These are phyloP conservation scores for Neodidymelliopsis sp. DNA, from an alignment of 2,329 filamentous ascomycete species.

Conservation along the genomic window DNA sequence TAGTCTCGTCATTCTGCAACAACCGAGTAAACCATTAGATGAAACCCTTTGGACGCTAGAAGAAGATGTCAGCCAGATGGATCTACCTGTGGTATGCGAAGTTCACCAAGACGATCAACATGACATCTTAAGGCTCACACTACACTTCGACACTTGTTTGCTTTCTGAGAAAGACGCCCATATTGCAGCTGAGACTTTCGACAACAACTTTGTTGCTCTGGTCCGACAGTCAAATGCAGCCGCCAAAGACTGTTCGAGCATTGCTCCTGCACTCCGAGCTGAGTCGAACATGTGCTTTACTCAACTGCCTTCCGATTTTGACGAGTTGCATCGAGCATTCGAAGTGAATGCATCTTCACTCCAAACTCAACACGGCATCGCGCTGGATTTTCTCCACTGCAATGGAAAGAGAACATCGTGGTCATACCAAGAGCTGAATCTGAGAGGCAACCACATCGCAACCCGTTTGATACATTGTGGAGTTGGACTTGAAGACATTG, in stretches of 20 bases:
- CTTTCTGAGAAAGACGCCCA: constrained; percentile 38
- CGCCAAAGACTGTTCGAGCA: constrained; percentile 31
- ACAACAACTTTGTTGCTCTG: constrained; percentile 35
- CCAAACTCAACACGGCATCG: constrained; percentile 37
- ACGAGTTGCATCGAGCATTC: constrained; percentile 50
- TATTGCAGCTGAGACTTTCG: constrained; percentile 39
- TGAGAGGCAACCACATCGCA: constrained; percentile 45
- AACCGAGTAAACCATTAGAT: constrained; percentile 57
- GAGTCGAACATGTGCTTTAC: constrained; percentile 33
- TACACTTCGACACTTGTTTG: constrained; percentile 63
- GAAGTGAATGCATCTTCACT: constrained; percentile 42
- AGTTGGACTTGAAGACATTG: constrained; percentile 40
- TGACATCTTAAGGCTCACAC: constrained; percentile 64
- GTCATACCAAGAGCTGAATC: constrained; percentile 43
- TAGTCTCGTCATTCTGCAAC: constrained; percentile 80
- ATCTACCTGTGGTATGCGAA: constrained; percentile 79
- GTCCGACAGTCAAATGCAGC: constrained; percentile 28
- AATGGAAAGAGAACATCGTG: constrained; percentile 41
- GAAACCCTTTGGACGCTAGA: constrained; percentile 59
- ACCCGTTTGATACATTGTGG: constrained; percentile 34
- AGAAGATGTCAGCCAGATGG: constrained; percentile 69
- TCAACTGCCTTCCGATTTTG: constrained; percentile 8
- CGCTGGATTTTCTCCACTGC: constrained; percentile 50
- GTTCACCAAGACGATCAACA: constrained; percentile 63
- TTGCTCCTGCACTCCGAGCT: constrained; percentile 33